phyloP scores from a whole-genome alignment of 768 basidiomycete genomes.

The Podaxis mareebaensis region DNA sequence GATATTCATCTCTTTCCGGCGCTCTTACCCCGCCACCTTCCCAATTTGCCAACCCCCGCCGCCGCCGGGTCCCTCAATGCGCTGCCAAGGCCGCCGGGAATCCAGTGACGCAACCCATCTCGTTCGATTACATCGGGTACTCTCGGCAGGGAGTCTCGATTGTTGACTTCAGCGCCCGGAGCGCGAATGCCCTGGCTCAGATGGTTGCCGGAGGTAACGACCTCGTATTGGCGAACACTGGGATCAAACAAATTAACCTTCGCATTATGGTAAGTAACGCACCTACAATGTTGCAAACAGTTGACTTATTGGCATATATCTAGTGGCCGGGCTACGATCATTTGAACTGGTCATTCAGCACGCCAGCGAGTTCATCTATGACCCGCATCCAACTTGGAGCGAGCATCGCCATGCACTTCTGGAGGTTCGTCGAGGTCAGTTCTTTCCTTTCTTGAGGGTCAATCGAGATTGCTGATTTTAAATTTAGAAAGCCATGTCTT shows the following conservation, averaged over 20 bases:
- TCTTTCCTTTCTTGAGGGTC: background rate
- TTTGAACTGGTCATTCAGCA: slow-evolving; percentile 14
- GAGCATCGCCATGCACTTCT: slow-evolving; percentile 15
- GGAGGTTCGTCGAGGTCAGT: slow-evolving; percentile 16
- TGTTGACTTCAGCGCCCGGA: slow-evolving; percentile 42
- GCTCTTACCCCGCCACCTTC: slow-evolving; percentile 24
- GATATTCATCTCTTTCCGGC: slow-evolving; percentile 29
- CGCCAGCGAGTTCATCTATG: slow-evolving; percentile 15
- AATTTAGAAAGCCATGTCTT: slow-evolving; percentile 11
- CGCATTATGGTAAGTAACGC: background rate
- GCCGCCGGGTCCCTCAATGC: slow-evolving; percentile 39
- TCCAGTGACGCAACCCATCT: slow-evolving; percentile 29
- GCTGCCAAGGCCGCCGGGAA: slow-evolving; percentile 23
- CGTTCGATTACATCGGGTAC: slow-evolving; percentile 44
- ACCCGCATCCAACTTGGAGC: slow-evolving; percentile 17
- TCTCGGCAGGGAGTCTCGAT: slow-evolving; percentile 45
- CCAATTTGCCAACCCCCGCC: slow-evolving; percentile 32
- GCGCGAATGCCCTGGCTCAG: slow-evolving; percentile 31
- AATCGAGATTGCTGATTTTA: background rate
- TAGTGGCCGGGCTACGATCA: slow-evolving; percentile 19
- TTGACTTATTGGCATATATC: background rate
- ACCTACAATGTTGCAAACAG: background rate
- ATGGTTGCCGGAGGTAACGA: slow-evolving; percentile 44
- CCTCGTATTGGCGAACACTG: slow-evolving; percentile 36
- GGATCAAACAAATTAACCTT: slow-evolving; percentile 20